phyloP scores from a whole-genome alignment of 2,329 filamentous ascomycete genomes.

The Mycogone perniciosa region DNA sequence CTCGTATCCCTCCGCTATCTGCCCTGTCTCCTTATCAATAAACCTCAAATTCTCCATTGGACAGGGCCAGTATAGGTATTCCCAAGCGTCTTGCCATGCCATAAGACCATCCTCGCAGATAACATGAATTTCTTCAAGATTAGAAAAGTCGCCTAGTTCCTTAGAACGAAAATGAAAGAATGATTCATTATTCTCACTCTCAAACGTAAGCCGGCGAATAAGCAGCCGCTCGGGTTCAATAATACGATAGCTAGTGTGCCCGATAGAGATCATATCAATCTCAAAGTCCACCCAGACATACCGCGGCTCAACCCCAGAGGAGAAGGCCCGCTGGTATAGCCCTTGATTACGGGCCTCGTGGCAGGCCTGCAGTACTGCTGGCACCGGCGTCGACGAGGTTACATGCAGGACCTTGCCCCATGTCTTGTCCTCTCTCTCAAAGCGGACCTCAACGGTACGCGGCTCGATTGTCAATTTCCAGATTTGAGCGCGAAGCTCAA shows the following conservation, averaged over 20 bases:
- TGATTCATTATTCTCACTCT: neutral
- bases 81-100: slow-evolving; percentile 1
- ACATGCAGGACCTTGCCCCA: neutral
- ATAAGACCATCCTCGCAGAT: slow-evolving; percentile 3
- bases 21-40: slow-evolving; percentile 11
- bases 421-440: neutral
- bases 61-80: slow-evolving; percentile 8
- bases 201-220: slow-evolving; percentile 14
- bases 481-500: slow-evolving; percentile 12
- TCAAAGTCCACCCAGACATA: slow-evolving; percentile 16
- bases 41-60: slow-evolving; percentile 13
- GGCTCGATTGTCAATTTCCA: slow-evolving; percentile 11
- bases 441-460: slow-evolving; percentile 8
- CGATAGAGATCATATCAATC: slow-evolving; percentile 13
- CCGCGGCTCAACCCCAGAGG: slow-evolving; percentile 4
- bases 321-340: slow-evolving; percentile 10
- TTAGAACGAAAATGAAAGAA: neutral
- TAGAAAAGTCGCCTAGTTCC: slow-evolving; percentile 2
- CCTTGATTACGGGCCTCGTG: slow-evolving; percentile 6
- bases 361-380: slow-evolving; percentile 11
- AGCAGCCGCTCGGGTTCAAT: slow-evolving; percentile 7
- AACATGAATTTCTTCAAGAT: slow-evolving; percentile 11
- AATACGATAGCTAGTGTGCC: neutral
- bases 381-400: neutral
- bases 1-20: slow-evolving; percentile 6